Conservation (phyloP, 2,329 filamentous ascomycete genomes). For the Trichoderma endophyticum region DNA sequence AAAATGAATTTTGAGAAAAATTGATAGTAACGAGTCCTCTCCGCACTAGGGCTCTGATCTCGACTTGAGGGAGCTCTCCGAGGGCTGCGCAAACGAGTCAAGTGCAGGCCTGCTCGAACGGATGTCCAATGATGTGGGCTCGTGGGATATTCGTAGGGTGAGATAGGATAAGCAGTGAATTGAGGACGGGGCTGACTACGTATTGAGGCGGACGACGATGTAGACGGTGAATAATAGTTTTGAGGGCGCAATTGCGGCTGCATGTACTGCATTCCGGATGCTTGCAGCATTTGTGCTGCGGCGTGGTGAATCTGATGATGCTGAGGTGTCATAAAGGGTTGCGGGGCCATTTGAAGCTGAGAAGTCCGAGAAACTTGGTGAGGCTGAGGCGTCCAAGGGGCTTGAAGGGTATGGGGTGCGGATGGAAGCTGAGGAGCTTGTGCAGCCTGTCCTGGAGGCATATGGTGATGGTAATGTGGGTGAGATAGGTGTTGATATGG, state of each 20-base stretch:
- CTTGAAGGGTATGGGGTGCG: background rate
- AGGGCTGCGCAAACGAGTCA: slow-evolving; percentile 48
- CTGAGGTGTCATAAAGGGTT: background rate
- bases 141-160: slow-evolving; percentile 38
- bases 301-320: background rate
- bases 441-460: background rate
- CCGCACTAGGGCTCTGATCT: background rate
- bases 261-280: background rate
- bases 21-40: slow-evolving; percentile 51
- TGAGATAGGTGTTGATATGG: background rate
- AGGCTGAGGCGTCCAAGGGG: background rate
- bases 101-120: slow-evolving; percentile 44
- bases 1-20: slow-evolving; percentile 51
- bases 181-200: background rate
- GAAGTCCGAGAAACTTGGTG: too few species aligned
- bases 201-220: background rate
- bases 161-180: background rate
- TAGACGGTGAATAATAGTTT: background rate
- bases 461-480: background rate
- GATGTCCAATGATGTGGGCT: slow-evolving; percentile 42
- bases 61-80: slow-evolving; percentile 35
- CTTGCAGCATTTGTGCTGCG: background rate
- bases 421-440: background rate
- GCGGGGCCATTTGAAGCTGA: background rate
- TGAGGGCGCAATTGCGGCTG: background rate